Base-by-base conservation (phyloP, 108 stramenopile species). In the Craspedostauros australis region DNA sequence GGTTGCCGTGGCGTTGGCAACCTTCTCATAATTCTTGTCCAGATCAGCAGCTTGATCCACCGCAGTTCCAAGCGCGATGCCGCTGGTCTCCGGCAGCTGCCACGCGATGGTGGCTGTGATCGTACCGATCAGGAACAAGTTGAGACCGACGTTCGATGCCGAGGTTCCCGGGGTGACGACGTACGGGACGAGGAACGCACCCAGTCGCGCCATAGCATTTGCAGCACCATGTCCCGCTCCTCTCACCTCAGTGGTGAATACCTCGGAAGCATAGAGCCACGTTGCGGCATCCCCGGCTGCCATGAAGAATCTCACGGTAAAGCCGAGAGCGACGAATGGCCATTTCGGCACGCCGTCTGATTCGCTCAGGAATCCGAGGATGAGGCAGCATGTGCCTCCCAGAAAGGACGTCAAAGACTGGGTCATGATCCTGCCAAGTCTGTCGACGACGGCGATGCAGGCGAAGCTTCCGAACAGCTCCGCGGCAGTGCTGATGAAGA, bases 221-320 rank as follows among this genome's bases (percentile, higher is more conserved):
- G 75, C 70, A 62, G 70, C 75, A 76, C 9, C 61, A n/a, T 87
- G 81, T 14, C 86, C 86, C 1, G 81, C 77, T 4, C 79, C 73
- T 46, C 86, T 62, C 44, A 87, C 70, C 14, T 83, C 76, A 4
- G 86, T 87, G 9, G 78, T 48, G 14, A 80, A 54, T 16, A 87
- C 66, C 46, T 87, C 86, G 19, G 81, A 70, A 3, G 86, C 83
- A 22, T 48, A 52, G 12, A 87, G 64, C 86, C 81, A 82, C 7
- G 78, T 80, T 1, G 62, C 54, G 39, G 67, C 67, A 4, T 57
- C 55, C 0, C 69, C 76, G 22, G 50, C 66, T 66, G 40, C 39
- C 2, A 39, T 36, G 14, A 60, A 60, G 36, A 49, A 22, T 20
- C 37, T 22, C 11, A 47, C 11, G 5, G 29, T 24, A 24, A 39